Conservation (phyloP, 2,329 filamentous ascomycete genomes). For the Colletotrichum scovillei region DNA sequence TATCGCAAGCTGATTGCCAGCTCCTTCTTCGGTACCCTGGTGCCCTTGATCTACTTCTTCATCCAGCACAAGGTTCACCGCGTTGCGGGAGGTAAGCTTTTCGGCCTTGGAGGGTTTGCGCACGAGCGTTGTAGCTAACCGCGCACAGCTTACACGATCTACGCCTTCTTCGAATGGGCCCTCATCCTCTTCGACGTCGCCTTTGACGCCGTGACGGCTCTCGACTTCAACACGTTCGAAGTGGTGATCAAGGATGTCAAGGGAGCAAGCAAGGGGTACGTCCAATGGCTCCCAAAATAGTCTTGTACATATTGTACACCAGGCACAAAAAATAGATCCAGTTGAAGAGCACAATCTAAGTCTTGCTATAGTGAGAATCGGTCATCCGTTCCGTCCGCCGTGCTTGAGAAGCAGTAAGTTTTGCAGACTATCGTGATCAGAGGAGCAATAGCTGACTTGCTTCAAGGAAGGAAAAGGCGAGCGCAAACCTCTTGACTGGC, state of each 20-base stretch:
- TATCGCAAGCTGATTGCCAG: slow-evolving; percentile 88
- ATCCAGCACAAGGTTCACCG: slow-evolving; percentile 99
- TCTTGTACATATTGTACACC: slow-evolving; percentile 48
- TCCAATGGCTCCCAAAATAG: slow-evolving; percentile 94
- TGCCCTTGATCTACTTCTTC: slow-evolving; percentile 95
- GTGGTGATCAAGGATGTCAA: slow-evolving; percentile 89
- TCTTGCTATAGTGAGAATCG: slow-evolving; percentile 56
- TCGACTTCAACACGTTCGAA: slow-evolving; percentile 92
- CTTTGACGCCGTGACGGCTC: slow-evolving; percentile 93
- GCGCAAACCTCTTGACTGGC: slow-evolving; percentile 75
- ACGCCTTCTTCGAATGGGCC: slow-evolving; percentile 98
- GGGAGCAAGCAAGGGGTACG: slow-evolving; percentile 97
- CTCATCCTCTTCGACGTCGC: slow-evolving; percentile 94
- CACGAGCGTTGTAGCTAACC: slow-evolving; percentile 21
- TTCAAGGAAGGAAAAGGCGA: slow-evolving; percentile 78
- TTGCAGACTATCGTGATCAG: neutral
- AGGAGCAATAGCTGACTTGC: neutral
- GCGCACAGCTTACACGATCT: slow-evolving; percentile 87
- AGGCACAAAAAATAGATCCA: slow-evolving; percentile 47
- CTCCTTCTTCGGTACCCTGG: slow-evolving; percentile 89
- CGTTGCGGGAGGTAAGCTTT: slow-evolving; percentile 83
- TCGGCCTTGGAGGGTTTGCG: neutral
- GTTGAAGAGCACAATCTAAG: slow-evolving; percentile 53
- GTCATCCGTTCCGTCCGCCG: slow-evolving; percentile 59
- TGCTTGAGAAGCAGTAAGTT: slow-evolving; percentile 80